A percentile compares a stretch with the other conserved stretches of the same genome.
Conservation (phyloP, 1,284 basidiomycete species). For the Leccinum brunneo-olivaceum region DNA sequence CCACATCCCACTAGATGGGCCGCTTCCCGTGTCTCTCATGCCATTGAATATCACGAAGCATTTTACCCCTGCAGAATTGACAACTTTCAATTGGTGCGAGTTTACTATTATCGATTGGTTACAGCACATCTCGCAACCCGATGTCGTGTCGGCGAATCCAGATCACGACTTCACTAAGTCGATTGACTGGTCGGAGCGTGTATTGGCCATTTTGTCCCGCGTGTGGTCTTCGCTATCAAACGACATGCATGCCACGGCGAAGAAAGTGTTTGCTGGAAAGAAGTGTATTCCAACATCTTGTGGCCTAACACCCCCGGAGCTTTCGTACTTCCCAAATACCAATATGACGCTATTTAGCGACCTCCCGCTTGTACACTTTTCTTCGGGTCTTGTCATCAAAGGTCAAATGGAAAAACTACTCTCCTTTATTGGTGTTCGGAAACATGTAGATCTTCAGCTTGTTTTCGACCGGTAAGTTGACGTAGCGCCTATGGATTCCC, state of each 20-base stretch:
- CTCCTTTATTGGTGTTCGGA: slow-evolving; percentile 76
- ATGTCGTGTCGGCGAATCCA: slow-evolving; percentile 36
- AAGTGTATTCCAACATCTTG: slow-evolving; percentile 74
- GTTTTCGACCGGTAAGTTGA: slow-evolving; percentile 68
- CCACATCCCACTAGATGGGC: slow-evolving; percentile 75
- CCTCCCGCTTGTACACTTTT: slow-evolving; percentile 74
- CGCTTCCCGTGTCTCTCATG: slow-evolving; percentile 74
- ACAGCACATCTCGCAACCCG: slow-evolving; percentile 52
- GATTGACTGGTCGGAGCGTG: slow-evolving; percentile 76
- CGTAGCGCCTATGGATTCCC: not conserved
- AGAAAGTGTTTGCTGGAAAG: slow-evolving; percentile 52
- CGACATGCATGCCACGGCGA: slow-evolving; percentile 52
- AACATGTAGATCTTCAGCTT: slow-evolving; percentile 86
- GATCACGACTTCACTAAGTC: slow-evolving; percentile 68
- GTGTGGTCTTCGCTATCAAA: slow-evolving; percentile 72
- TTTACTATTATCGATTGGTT: slow-evolving; percentile 77
- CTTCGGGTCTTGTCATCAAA: slow-evolving; percentile 63
- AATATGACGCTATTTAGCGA: slow-evolving; percentile 75
- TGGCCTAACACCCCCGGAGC: slow-evolving; percentile 69
- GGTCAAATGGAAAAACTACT: slow-evolving; percentile 76
- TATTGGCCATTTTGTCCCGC: slow-evolving; percentile 66
- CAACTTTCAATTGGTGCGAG: slow-evolving; percentile 77
- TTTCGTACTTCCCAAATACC: slow-evolving; percentile 86
- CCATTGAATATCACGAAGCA: slow-evolving; percentile 65
- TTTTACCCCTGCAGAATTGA: slow-evolving; percentile 54